Evolutionary conservation across 202 grass and related monocot species (phyloP).

Genomic region (Panicum hallii): DNA sequence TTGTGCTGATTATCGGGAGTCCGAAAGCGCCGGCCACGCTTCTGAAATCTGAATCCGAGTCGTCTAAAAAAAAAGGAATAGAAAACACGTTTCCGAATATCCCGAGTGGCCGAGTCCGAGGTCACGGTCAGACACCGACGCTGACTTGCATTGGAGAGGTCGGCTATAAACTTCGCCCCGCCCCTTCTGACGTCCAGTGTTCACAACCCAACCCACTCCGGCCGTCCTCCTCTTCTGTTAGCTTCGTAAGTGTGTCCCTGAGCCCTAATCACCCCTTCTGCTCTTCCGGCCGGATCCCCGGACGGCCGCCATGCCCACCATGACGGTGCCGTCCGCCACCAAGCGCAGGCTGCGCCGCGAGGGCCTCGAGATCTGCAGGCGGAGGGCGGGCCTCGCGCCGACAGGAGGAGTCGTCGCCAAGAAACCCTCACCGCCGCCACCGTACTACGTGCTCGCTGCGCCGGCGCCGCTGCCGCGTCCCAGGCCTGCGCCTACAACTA

Average conservation of each 20-base stretch:
- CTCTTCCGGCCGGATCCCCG: neutral
- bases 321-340: neutral
- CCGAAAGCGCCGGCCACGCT: neutral
- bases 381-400: neutral
- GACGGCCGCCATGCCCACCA: neutral
- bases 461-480: neutral
- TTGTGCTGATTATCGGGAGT: neutral
- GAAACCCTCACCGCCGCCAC: neutral
- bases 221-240: neutral
- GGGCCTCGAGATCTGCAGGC: neutral
- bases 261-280: neutral
- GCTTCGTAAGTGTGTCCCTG: neutral
- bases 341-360: slow-evolving; percentile 26
- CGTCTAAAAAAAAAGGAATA: neutral
- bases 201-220: neutral
- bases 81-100: neutral
- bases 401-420: neutral
- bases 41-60: neutral
- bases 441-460: neutral
- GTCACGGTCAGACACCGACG: neutral
- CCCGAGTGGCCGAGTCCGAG: neutral
- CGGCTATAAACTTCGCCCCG: neutral
- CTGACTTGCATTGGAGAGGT: neutral
- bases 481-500: neutral
- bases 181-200: neutral